These are phyloP conservation scores for Kodamaea laetipori DNA, from an alignment of 805 yeast species.

Conservation along the genomic window DNA sequence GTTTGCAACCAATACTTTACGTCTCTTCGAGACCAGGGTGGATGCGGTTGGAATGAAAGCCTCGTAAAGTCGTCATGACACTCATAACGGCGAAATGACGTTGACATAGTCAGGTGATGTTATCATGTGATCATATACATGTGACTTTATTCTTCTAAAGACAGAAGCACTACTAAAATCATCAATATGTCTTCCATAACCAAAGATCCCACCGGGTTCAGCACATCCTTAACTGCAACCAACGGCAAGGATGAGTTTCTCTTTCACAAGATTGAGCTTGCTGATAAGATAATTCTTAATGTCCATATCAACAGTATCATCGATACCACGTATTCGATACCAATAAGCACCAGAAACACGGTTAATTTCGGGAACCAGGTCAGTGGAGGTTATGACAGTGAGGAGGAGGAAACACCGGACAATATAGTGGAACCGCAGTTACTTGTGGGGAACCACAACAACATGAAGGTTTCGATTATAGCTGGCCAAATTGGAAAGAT, in stretches of 20 bases:
- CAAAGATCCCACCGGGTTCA: constrained; percentile 16
- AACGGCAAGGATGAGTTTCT: constrained; percentile 14
- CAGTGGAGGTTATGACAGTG: constrained; percentile 3
- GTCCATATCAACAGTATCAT: constrained; percentile 47
- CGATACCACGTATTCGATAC: constrained; percentile 52
- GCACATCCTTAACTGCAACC: constrained; percentile 10
- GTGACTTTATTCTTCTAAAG: too few relatives aligned
- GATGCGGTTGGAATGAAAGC: too few relatives aligned
- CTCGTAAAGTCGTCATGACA: too few relatives aligned
- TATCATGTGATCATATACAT: too few relatives aligned
- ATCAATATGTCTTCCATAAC: background rate
- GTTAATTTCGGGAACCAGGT: constrained; percentile 21
- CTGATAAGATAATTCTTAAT: constrained; percentile 41
- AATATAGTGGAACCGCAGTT: constrained; percentile 44
- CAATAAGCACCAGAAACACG: constrained; percentile 21
- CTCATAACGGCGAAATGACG: too few relatives aligned
- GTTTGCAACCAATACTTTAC: too few relatives aligned
- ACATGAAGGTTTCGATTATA: constrained; percentile 49
- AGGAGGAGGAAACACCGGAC: constrained; percentile 11
- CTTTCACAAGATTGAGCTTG: constrained; percentile 34
- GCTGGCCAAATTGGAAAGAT: constrained; percentile 53
- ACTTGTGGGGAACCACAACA: constrained; percentile 49
- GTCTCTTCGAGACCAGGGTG: too few relatives aligned
- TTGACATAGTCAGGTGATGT: too few relatives aligned
- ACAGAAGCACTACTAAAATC: too few relatives aligned